A percentile compares a stretch with the other conserved stretches of the same genome.
Conservation (phyloP, 495 filamentous ascomycete species). For the Schizothecium vesticola region DNA sequence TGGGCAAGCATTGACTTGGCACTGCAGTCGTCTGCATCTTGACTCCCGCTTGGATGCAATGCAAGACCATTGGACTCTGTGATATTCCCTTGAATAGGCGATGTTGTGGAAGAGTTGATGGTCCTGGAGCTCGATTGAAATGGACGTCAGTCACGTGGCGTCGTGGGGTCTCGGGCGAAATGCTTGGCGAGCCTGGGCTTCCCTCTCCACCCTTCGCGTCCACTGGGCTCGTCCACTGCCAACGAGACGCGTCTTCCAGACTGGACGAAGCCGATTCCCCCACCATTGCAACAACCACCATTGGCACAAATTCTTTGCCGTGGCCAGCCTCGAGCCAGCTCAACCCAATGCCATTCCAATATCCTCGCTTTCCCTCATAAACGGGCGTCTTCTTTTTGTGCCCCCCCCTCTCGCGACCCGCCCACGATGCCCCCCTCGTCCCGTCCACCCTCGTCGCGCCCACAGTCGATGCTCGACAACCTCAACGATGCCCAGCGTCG, state of each 20-base stretch:
- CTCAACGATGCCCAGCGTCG: conserved; percentile 77
- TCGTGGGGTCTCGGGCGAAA: not conserved
- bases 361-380: not conserved
- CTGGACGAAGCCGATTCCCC: not conserved
- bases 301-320: not conserved
- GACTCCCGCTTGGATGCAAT: not conserved
- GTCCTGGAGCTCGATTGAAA: not conserved
- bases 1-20: too few species aligned
- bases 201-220: not conserved
- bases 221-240: not conserved
- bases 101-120: not conserved
- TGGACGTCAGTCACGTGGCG: not conserved
- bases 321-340: too few species aligned
- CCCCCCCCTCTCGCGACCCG: not conserved
- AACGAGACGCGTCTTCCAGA: not conserved
- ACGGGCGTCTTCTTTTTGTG: not conserved
- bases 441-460: conserved; percentile 11
- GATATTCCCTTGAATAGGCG: too few species aligned
- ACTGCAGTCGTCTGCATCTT: not conserved
- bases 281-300: not conserved
- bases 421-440: conserved; percentile 9
- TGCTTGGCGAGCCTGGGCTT: not conserved
- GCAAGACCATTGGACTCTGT: not conserved
- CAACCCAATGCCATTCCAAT: not conserved
- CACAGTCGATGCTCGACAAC: conserved; percentile 48